phyloP scores from a whole-genome alignment of 345 rosid genomes.

The Bruguiera gymnorhiza region DNA sequence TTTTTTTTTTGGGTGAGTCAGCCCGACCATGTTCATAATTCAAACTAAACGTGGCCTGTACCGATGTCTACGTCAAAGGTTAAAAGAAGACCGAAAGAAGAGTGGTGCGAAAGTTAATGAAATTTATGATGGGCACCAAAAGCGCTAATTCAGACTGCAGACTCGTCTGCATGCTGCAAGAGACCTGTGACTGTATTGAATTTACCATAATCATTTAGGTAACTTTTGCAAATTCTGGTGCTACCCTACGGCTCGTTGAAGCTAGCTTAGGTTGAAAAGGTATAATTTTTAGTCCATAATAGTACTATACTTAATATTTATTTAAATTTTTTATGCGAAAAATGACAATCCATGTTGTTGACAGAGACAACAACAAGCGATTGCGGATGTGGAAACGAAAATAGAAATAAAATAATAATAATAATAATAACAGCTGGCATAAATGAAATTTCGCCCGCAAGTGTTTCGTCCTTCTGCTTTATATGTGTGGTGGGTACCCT shows the following conservation, averaged over 20 bases:
- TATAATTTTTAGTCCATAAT: background rate
- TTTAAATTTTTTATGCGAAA: background rate
- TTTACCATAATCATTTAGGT: background rate
- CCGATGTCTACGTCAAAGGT: too few relatives aligned
- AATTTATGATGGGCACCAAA: slow-evolving; percentile 35
- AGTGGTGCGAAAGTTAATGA: slow-evolving; percentile 13
- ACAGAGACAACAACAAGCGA: too few relatives aligned
- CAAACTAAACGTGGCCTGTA: background rate
- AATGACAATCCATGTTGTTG: too few relatives aligned
- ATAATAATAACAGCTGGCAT: too few relatives aligned
- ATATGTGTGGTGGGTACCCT: too few relatives aligned
- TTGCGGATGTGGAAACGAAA: too few relatives aligned
- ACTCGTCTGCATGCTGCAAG: slow-evolving; percentile 12
- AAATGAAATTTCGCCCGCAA: too few relatives aligned
- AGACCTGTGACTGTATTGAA: slow-evolving; percentile 45
- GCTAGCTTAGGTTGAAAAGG: background rate
- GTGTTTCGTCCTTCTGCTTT: too few relatives aligned
- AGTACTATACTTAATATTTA: background rate
- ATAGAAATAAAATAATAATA: too few relatives aligned
- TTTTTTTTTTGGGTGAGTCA: too few relatives aligned
- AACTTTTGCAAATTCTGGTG: background rate
- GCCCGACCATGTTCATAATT: background rate
- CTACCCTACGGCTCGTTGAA: background rate
- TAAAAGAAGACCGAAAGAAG: background rate
- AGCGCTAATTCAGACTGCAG: slow-evolving; percentile 5